Evolutionary conservation across 1,284 basidiomycete species (phyloP).

Genomic region (Ustilago sp.): DNA sequence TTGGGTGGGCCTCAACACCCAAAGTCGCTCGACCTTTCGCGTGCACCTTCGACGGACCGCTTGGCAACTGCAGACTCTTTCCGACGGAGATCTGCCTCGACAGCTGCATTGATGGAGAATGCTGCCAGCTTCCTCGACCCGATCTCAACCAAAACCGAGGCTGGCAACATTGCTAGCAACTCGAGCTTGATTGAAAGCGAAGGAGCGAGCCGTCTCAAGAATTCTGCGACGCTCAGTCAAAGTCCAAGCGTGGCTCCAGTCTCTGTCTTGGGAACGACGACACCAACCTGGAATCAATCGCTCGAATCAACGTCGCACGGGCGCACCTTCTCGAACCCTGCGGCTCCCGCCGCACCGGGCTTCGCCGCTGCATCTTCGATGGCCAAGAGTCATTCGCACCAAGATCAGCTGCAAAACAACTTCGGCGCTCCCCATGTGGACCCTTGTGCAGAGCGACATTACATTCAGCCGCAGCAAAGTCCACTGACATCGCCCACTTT

Average conservation of each 20-base stretch:
- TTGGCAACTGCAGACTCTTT: constrained; percentile 19
- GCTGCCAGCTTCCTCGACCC: constrained; percentile 29
- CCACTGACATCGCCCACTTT: constrained; percentile 10
- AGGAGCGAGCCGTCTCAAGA: not conserved
- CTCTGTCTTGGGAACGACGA: not conserved
- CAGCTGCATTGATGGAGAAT: constrained; percentile 49
- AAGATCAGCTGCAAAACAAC: constrained; percentile 26
- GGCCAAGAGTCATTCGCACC: constrained; percentile 28
- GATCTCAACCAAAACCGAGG: not conserved
- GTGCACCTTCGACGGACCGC: constrained; percentile 9
- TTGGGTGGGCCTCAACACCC: constrained; percentile 1
- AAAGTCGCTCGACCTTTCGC: constrained; percentile 26
- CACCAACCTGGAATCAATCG: not conserved
- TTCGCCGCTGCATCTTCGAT: constrained; percentile 16
- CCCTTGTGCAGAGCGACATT: constrained; percentile 8
- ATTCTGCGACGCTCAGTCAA: constrained; percentile 6
- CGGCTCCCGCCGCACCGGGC: not conserved
- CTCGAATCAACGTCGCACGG: constrained; percentile 15
- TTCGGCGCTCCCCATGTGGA: not conserved
- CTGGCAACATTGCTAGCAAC: constrained; percentile 8
- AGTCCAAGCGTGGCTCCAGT: constrained; percentile 10
- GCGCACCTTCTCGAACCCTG: constrained; percentile 28
- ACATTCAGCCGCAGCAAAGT: constrained; percentile 9
- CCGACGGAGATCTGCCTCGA: constrained; percentile 45
- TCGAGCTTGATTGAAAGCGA: constrained; percentile 5